A percentile compares a stretch with the other conserved stretches of the same genome.
Conservation (phyloP, 129 eudicot species). For the Daucus carota region DNA sequence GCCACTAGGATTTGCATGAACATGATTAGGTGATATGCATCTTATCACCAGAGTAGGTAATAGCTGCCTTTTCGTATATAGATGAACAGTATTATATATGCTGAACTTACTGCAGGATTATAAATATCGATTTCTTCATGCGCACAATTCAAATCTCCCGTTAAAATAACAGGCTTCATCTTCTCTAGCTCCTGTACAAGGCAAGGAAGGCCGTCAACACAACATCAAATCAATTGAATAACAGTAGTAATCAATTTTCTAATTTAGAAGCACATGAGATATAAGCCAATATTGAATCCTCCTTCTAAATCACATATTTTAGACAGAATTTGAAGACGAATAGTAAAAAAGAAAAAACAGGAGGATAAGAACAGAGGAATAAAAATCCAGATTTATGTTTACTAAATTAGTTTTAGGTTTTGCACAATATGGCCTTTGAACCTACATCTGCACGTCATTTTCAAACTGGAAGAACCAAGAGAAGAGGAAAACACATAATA, state of each 20-base stretch:
- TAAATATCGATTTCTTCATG: conserved; percentile 92
- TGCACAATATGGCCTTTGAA: background rate
- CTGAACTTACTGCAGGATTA: conserved; percentile 69
- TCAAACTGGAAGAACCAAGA: background rate
- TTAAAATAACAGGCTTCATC: conserved; percentile 89
- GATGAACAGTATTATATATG: background rate
- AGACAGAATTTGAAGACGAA: background rate
- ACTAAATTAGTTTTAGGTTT: background rate
- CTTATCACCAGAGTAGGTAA: background rate
- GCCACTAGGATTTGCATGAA: background rate
- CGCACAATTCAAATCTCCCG: conserved; percentile 96
- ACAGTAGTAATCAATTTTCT: no score
- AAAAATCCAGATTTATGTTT: background rate
- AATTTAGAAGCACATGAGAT: background rate
- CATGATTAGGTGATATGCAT: background rate
- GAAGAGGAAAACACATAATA: background rate
- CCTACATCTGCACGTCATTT: background rate
- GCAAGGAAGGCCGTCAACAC: conserved; percentile 12
- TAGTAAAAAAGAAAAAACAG: background rate
- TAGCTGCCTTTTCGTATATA: background rate
- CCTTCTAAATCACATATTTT: background rate
- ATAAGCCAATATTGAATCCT: background rate
- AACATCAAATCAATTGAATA: background rate
- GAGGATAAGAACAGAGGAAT: background rate
- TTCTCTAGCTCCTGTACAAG: conserved; percentile 84